Evolutionary conservation across 805 yeast species (phyloP), one percentile per base, ranked within the genome.

Genomic region (Saturnispora besseyi): DNA sequence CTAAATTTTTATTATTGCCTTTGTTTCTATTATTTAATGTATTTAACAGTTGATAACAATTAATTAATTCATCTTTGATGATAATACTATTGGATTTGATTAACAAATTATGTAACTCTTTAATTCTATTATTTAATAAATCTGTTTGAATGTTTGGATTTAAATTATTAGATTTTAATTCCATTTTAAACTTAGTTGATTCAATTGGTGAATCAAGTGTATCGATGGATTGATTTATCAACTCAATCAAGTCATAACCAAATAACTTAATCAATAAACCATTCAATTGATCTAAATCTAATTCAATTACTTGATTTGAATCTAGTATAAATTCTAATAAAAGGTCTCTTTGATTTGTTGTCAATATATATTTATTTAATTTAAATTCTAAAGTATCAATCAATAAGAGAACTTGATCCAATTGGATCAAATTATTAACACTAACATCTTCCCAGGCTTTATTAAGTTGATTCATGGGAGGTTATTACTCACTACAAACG

Each of bases 271-370:
- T 36, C 2, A 36, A 15, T 12, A 36, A 22, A 6, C 40, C 40
- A 12, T 36, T 22, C 24, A 36, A 21, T 13, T 36, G 40, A 9
- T 36, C 12, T 41, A 44, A 42, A 28, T 13, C 29, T 30, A 47
- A 18, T 9, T 15, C 30, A 21, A 11, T 28, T 30, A 12, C 10
- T 32, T 26, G n/a, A n/a, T 31, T 12, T 18, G 45, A 24, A 42
- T 47, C 50, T 11, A 47, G 7, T 28, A 47, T 34, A 29, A 47
- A 47, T 13, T 47, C 50, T 18, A 47, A 24, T 9, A 47, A 28
- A 11, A 47, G 28, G 15, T 47, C 50, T 28, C 50, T 6, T 22
- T 47, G 45, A 6, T 41, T 44, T 22, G 26, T 9, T 2, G 21
- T 31, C 34, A 47, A 34, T 5, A 47, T 22, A 9, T 9, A 21